Percentiles rank a stretch among this genome's conserved stretches.
phyloP scores from a whole-genome alignment of 2,329 filamentous ascomycete species.

The Microthyrium microscopicum region DNA sequence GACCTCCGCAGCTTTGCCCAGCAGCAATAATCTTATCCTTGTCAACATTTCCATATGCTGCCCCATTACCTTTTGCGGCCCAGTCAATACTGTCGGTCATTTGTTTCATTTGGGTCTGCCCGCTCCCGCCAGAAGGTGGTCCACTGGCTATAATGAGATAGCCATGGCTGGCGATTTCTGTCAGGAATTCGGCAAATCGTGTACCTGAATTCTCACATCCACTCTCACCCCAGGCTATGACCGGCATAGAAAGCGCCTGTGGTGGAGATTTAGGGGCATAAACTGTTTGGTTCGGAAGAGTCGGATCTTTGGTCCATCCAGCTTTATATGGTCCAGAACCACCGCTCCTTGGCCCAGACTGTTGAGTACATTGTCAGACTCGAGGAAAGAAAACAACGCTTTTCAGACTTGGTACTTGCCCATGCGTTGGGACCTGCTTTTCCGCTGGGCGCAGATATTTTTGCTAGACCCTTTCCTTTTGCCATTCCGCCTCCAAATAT shows the following conservation, averaged over 20 bases:
- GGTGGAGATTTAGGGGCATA: conserved; percentile 4
- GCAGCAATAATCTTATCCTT: conserved; percentile 3
- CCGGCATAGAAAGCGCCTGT: conserved; percentile 1
- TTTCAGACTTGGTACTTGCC: no score
- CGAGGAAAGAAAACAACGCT: no score
- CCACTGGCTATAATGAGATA: conserved; percentile 6
- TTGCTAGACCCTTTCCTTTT: no score
- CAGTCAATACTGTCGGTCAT: no score
- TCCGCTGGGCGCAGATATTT: no score
- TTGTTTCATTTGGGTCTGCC: no score
- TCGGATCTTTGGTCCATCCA: background rate
- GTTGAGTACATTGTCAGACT: no score
- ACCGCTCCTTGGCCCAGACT: conserved; percentile 10
- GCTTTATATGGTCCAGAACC: conserved; percentile 5
- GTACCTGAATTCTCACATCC: conserved; percentile 6
- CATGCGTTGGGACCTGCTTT: no score
- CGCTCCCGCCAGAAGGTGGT: no score
- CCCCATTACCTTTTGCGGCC: conserved; percentile 1
- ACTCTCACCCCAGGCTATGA: conserved; percentile 6
- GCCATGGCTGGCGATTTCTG: conserved; percentile 7
- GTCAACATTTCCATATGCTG: conserved; percentile 5
- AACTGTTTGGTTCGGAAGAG: conserved; percentile 6
- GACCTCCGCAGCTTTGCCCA: conserved; percentile 7
- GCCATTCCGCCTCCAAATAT: no score
- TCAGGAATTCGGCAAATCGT: conserved; percentile 6